phyloP scores from a whole-genome alignment of 129 eudicot genomes.

The Escallonia herrerae region DNA sequence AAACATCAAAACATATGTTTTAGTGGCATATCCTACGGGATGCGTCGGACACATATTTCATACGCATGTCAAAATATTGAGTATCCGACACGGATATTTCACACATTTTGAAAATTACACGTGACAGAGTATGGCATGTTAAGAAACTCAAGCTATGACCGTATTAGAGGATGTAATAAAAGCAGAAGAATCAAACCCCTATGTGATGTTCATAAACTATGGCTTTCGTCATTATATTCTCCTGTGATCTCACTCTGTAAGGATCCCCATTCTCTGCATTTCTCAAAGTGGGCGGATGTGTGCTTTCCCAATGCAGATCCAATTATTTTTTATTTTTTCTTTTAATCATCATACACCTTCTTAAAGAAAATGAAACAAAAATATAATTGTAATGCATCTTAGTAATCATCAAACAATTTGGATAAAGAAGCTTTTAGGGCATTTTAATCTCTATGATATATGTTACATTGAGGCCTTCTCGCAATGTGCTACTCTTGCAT shows the following conservation, averaged over 20 bases:
- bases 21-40: too few species aligned
- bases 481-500: slow-evolving; percentile 30
- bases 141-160: too few species aligned
- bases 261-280: slow-evolving; percentile 15
- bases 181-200: neutral
- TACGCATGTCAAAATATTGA: too few species aligned
- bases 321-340: slow-evolving; percentile 6
- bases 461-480: slow-evolving; percentile 27
- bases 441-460: slow-evolving; percentile 16
- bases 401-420: neutral
- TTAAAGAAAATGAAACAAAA: slow-evolving; percentile 21
- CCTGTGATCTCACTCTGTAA: slow-evolving; percentile 17
- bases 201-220: neutral
- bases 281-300: slow-evolving; percentile 11
- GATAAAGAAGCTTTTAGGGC: slow-evolving; percentile 16
- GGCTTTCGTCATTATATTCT: slow-evolving; percentile 17
- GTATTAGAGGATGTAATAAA: too few species aligned
- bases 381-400: slow-evolving; percentile 18
- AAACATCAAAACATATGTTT: too few species aligned
- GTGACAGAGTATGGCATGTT: too few species aligned
- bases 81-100: too few species aligned
- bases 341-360: slow-evolving; percentile 13
- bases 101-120: too few species aligned
- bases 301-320: slow-evolving; percentile 10
- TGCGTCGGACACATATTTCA: too few species aligned